These are phyloP conservation scores for Plasmodium cynomolgi DNA, from an alignment of 169 alveolate genomes.

Conservation along the genomic window DNA sequence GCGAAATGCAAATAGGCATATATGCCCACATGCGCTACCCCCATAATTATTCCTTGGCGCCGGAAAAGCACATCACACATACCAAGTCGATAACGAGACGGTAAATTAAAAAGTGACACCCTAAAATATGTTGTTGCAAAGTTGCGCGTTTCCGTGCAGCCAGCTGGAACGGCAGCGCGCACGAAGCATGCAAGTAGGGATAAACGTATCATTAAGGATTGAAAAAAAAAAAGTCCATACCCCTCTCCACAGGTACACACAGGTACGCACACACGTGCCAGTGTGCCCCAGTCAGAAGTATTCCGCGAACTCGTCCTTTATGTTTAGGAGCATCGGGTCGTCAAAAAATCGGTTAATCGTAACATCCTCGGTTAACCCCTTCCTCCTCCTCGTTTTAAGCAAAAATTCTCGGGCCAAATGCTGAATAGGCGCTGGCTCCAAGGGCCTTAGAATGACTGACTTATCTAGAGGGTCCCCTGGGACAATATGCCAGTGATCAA, in stretches of 20 bases:
- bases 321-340: constrained; percentile 86
- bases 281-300: constrained; percentile 76
- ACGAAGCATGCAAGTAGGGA: not conserved
- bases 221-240: not conserved
- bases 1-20: not conserved
- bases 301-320: constrained; percentile 78
- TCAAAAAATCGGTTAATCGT: constrained; percentile 92
- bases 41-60: not conserved
- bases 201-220: not conserved
- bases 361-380: constrained; percentile 92
- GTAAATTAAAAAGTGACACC: not conserved
- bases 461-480: constrained; percentile 99
- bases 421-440: constrained; percentile 98
- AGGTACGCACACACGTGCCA: not conserved
- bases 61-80: not conserved
- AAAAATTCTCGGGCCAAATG: constrained; percentile 98
- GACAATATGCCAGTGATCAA: constrained; percentile 97
- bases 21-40: not conserved
- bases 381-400: constrained; percentile 98
- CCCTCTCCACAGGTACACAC: not conserved
- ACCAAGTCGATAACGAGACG: not conserved
- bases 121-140: not conserved
- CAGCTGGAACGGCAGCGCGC: not conserved
- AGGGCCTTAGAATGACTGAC: constrained; percentile 93
- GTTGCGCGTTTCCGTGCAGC: not conserved